These are phyloP conservation scores for Colletotrichum orbiculare DNA, from an alignment of 2,329 filamentous ascomycete genomes.

Conservation along the genomic window DNA sequence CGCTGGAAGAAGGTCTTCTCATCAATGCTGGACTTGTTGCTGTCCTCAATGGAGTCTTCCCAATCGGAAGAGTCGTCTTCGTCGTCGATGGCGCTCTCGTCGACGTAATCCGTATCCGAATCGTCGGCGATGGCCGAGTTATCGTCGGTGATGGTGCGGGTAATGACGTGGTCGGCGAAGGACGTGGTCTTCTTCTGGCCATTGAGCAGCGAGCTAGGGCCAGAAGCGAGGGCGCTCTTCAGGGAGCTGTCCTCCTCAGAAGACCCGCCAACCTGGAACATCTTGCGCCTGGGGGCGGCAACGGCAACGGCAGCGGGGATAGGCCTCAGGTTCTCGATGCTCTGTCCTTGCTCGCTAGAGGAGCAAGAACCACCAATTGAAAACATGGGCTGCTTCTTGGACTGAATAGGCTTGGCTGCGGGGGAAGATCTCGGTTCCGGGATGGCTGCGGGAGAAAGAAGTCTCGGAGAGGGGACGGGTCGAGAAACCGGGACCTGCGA, in stretches of 20 bases:
- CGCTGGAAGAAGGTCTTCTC: slow-evolving; percentile 87
- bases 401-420: slow-evolving; percentile 74
- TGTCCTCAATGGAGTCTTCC: slow-evolving; percentile 80
- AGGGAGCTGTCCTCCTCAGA: slow-evolving; percentile 86
- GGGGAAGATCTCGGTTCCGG: slow-evolving; percentile 69
- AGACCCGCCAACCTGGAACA: slow-evolving; percentile 66
- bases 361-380: slow-evolving; percentile 84
- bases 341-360: slow-evolving; percentile 68
- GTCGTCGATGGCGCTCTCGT: slow-evolving; percentile 85
- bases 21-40: slow-evolving; percentile 83
- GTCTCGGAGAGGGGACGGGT: slow-evolving; percentile 60
- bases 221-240: slow-evolving; percentile 61
- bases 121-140: slow-evolving; percentile 61
- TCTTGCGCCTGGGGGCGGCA: slow-evolving; percentile 48
- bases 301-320: slow-evolving; percentile 45
- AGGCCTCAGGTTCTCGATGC: slow-evolving; percentile 56
- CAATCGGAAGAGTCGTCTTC: slow-evolving; percentile 72
- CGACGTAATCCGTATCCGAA: slow-evolving; percentile 74
- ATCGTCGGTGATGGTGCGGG: slow-evolving; percentile 71
- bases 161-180: slow-evolving; percentile 81
- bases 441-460: slow-evolving; percentile 65
- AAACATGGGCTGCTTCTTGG: slow-evolving; percentile 74
- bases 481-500: slow-evolving; percentile 69
- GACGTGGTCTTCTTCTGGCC: slow-evolving; percentile 80
- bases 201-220: slow-evolving; percentile 53